Percentiles rank a stretch among this genome's conserved stretches.
Evolutionary conservation across 148 eudicot genomes (phyloP).

Genomic region (Chenopodium album): DNA sequence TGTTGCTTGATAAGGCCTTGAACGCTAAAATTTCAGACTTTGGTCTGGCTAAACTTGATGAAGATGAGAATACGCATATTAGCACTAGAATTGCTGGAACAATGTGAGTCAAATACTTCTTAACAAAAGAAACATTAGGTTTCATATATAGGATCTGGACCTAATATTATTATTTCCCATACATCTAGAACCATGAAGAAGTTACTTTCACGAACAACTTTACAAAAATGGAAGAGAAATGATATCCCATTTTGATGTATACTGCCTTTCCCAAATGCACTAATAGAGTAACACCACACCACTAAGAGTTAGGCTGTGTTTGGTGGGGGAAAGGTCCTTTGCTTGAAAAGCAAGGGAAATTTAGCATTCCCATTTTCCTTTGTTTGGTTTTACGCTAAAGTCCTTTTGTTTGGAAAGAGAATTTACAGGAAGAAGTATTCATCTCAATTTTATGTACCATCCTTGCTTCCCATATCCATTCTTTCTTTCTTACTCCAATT

Average conservation of each 20-base stretch:
- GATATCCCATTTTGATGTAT: too few species aligned
- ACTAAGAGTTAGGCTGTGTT: too few species aligned
- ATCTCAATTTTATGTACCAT: background rate
- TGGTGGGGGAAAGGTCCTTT: too few species aligned
- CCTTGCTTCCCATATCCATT: background rate
- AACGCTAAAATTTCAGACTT: slow-evolving; percentile 83
- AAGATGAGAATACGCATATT: slow-evolving; percentile 74
- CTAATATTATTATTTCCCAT: background rate
- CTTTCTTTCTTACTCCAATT: background rate
- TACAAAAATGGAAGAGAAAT: background rate
- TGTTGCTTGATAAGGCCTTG: slow-evolving; percentile 65
- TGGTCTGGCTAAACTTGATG: slow-evolving; percentile 88
- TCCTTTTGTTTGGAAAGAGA: background rate
- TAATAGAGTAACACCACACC: background rate
- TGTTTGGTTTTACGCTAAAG: background rate
- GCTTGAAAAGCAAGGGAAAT: too few species aligned
- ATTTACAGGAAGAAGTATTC: background rate
- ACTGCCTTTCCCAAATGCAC: background rate
- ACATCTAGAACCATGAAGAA: background rate
- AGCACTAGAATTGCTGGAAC: slow-evolving; percentile 82
- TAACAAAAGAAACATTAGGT: background rate
- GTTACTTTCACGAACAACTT: background rate
- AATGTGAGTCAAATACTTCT: slow-evolving; percentile 44
- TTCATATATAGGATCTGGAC: background rate
- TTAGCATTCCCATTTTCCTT: background rate